Percentiles rank a stretch among this genome's conserved stretches.
Evolutionary conservation across 495 filamentous ascomycete species (phyloP).

Genomic region (Penicillium longicatenatum): DNA sequence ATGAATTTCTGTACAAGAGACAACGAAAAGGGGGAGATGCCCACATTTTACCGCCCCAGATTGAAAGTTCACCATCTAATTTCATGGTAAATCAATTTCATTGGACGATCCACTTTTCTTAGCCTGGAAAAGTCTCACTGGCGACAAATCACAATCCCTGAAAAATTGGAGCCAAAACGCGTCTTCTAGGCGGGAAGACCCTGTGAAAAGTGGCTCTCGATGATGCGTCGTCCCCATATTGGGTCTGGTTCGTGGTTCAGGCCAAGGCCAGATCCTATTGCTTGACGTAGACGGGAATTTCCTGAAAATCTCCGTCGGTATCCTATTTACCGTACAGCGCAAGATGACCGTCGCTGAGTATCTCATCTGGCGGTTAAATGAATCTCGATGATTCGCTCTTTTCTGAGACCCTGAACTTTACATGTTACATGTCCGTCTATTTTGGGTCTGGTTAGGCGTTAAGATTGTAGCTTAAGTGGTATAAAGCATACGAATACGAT

Average conservation of each 20-base stretch:
- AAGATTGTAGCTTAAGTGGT: neutral
- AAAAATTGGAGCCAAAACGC: conserved; percentile 10
- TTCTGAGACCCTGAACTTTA: neutral
- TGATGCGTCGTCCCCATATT: conserved; percentile 10
- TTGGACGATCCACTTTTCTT: neutral
- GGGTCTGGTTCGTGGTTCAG: neutral
- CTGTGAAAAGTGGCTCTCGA: conserved; percentile 8
- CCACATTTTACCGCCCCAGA: neutral
- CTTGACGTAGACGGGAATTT: neutral
- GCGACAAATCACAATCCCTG: conserved; percentile 3
- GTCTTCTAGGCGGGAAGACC: conserved; percentile 7
- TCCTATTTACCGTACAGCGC: neutral
- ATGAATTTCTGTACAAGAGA: neutral
- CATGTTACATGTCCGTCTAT: neutral
- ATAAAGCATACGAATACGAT: neutral
- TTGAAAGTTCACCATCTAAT: neutral
- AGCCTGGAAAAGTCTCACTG: neutral
- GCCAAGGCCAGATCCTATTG: neutral
- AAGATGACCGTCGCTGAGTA: neutral
- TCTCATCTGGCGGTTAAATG: neutral
- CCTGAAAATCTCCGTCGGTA: neutral
- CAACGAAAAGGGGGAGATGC: neutral
- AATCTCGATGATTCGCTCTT: neutral
- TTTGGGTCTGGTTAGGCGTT: neutral
- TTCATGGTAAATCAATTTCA: neutral